A percentile compares a stretch with the other conserved stretches of the same genome.
Evolutionary conservation across 495 filamentous ascomycete genomes (phyloP).

Genomic region (Friedmanniomyces simplex): DNA sequence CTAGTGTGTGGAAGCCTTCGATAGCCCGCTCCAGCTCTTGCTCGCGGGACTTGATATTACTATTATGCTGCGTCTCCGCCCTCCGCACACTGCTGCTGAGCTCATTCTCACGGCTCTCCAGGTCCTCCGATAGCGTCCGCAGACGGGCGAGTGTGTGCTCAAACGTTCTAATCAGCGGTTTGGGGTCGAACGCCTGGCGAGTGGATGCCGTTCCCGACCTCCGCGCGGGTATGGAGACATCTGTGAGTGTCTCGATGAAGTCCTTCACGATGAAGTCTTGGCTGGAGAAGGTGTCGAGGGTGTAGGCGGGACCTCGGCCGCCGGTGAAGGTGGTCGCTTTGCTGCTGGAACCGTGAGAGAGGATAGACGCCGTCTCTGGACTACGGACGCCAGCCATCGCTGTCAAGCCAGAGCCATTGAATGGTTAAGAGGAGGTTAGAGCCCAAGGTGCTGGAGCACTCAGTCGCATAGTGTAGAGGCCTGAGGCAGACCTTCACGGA

Average conservation of each 20-base stretch:
- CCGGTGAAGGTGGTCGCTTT: constrained; percentile 4
- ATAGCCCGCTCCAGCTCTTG: constrained; percentile 84
- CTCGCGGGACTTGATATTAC: constrained; percentile 74
- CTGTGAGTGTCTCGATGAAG: constrained; percentile 88
- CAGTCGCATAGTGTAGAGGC: too few species aligned
- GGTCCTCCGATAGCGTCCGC: constrained; percentile 68
- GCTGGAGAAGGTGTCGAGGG: constrained; percentile 76
- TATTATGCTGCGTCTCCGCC: constrained; percentile 83
- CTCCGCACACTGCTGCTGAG: constrained; percentile 77
- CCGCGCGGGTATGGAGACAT: constrained; percentile 67
- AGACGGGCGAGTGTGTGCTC: constrained; percentile 77
- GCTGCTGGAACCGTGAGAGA: constrained; percentile 5
- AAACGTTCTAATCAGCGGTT: constrained; percentile 91
- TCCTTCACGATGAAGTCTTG: constrained; percentile 96
- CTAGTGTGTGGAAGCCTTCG: constrained; percentile 78
- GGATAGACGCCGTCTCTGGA: constrained; percentile 18
- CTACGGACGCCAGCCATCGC: too few species aligned
- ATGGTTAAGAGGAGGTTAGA: too few species aligned
- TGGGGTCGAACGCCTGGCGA: constrained; percentile 72
- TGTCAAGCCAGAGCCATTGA: too few species aligned
- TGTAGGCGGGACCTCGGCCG: constrained; percentile 40
- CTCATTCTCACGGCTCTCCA: constrained; percentile 81
- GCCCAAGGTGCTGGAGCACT: too few species aligned
- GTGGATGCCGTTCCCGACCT: constrained; percentile 48
- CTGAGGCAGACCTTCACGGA: too few species aligned